Base-by-base conservation (phyloP, 1,139 yeast genomes). In the Saccharomycopsis crataegensis region DNA sequence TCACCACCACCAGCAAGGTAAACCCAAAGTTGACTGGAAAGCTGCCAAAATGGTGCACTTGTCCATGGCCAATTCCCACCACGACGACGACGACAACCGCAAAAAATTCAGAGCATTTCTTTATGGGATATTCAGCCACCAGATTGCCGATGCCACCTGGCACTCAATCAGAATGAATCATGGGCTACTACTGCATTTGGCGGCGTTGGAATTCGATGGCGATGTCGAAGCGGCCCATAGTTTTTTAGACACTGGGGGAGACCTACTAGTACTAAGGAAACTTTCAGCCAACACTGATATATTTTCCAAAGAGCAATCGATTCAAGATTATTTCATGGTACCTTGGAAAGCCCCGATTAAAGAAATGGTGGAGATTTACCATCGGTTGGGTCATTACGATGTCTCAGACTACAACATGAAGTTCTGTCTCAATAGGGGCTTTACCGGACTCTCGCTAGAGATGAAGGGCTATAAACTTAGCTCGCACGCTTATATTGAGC, bases 141-240 rank as follows among this genome's bases (percentile, higher is more conserved):
- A 82, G 58, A 71, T 79, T 0, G 71, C 81, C 1, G 86, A 81
- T 58, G 74, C 79, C 0, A 70, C 82, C 31, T 82, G 86, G 87
- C 87, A 82, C 62, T 79, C 85, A 0, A 64, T 82, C 16, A 72
- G 79, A 1, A 61, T 75, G 22, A 64, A 69, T 11, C 78, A 80
- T 62, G 86, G 87, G 0, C 60, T 82, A 16, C 64, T 82, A 40
- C 62, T 70, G 38, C 73, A 73, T 61, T 60, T 81, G 56, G 71
- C 79, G 0, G 69, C 65, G 34, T 61, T 71, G 48, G 86, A 81
- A 55, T 80, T 80, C 60, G 70, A 66, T 52, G 82, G 80, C 0
- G 72, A 76, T 55, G 59, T 61, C 9, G 64, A 66, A 1, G 61
- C 63, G 2, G 85, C 86, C 0, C 87, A 82, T 61, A 59, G 67